Base-by-base conservation (phyloP, 257 asterid genomes). In the Paulownia fortunei region DNA sequence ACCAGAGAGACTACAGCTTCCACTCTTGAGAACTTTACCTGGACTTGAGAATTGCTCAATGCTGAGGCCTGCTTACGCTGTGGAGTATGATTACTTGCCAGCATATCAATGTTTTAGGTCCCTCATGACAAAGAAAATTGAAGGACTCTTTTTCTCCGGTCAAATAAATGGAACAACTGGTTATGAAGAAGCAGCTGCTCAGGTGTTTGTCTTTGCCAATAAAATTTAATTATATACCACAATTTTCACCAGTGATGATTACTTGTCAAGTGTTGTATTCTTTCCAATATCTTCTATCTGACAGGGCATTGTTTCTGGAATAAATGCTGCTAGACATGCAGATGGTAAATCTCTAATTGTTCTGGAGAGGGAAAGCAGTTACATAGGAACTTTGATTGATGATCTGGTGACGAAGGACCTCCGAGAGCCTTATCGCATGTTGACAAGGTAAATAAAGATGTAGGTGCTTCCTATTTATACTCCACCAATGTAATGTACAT, bases 151-250 rank as follows among this genome's bases (percentile, higher is more conserved):
- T 83, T 95, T 95, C 89, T 93, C 99, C 1, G 99, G 99, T 82
- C 99, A 95, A 84, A 95, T 95, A 83, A 95, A 95, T 80, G 99
- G 98, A 74, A 95, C 99, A 71, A 95, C 99, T 46, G 99, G 99
- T 62, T 95, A 95, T 72, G 99, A 95, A 85, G 99, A 95, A 87
- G 99, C 99, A 71, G 99, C 99, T 80, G 96, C 99, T 41, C 99
- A 95, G 99, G 99, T 95, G 72, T 77, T 82, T 49, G 70, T 70
- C 61, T 39, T 63, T 36, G 76, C 36, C 54, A 12, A 61, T 9
- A 55, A 42, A n/a, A 30, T 3, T 39, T 37, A 19, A 30, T 3
- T 27, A 7, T 23, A 6, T 23, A 0, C 34, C 52, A 67, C 66
- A 47, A 71, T 73, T 59, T 61, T 21, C 41, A 2, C 69, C 30